Evolutionary conservation across 371 early-diverging fungal species (phyloP).

Genomic region (Mortierella sp.): DNA sequence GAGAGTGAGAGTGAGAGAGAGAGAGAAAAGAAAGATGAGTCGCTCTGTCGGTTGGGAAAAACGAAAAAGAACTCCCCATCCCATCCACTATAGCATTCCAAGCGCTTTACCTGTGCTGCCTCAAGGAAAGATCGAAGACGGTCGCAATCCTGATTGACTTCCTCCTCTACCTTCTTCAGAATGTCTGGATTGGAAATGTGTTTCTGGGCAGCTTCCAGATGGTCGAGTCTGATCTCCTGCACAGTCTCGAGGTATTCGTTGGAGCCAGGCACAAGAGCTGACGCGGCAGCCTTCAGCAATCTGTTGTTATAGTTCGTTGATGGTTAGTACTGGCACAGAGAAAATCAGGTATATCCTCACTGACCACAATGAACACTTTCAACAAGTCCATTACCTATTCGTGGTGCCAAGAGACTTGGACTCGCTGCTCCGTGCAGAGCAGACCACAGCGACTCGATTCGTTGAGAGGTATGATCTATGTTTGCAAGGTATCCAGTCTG

Average conservation of each 20-base stretch:
- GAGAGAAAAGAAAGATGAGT: not conserved
- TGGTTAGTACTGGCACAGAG: too few relatives aligned
- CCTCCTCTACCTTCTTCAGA: slow-evolving; percentile 60
- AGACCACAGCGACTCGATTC: slow-evolving; percentile 82
- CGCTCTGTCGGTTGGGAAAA: too few relatives aligned
- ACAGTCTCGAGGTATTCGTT: slow-evolving; percentile 71
- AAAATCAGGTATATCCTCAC: too few relatives aligned
- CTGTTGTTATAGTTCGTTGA: slow-evolving; percentile 8
- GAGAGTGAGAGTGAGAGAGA: not conserved
- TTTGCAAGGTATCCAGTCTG: too few relatives aligned
- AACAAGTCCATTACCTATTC: slow-evolving; percentile 15
- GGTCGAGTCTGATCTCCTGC: slow-evolving; percentile 81
- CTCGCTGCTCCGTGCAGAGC: slow-evolving; percentile 85
- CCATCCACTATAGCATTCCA: not conserved
- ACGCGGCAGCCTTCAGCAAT: slow-evolving; percentile 46
- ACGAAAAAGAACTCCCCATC: too few relatives aligned
- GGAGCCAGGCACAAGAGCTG: slow-evolving; percentile 43
- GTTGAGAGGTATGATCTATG: slow-evolving; percentile 64
- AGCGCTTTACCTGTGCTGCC: slow-evolving; percentile 83
- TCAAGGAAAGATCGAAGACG: slow-evolving; percentile 86
- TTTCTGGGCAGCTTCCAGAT: slow-evolving; percentile 75
- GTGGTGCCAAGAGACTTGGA: slow-evolving; percentile 82
- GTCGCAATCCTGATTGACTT: slow-evolving; percentile 79
- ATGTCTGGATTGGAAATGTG: slow-evolving; percentile 66
- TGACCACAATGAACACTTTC: too few relatives aligned